Evolutionary conservation across 352 stramenopile species (phyloP).

Genomic region (Pythium dissotocum): DNA sequence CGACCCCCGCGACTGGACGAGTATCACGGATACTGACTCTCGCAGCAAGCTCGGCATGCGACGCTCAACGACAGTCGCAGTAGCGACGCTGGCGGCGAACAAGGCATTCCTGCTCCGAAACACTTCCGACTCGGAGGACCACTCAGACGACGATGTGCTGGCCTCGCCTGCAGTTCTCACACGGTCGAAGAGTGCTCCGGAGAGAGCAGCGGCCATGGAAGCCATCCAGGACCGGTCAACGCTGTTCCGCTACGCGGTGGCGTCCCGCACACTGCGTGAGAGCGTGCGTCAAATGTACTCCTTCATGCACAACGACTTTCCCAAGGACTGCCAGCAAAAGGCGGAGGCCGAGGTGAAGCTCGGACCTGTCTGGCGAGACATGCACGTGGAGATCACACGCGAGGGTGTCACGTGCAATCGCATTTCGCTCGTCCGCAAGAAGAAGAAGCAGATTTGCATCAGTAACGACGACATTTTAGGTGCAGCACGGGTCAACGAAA

Average conservation of each 20-base stretch:
- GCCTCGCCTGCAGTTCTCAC: conserved; percentile 16
- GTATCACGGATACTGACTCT: conserved; percentile 2
- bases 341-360: conserved; percentile 43
- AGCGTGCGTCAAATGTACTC: conserved; percentile 75
- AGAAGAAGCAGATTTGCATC: conserved; percentile 51
- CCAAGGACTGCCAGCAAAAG: conserved; percentile 37
- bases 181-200: conserved; percentile 61
- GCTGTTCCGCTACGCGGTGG: conserved; percentile 59
- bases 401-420: conserved; percentile 58
- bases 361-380: conserved; percentile 52
- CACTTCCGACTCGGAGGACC: conserved; percentile 3
- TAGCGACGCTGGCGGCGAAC: conserved; percentile 26
- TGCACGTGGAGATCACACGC: conserved; percentile 49
- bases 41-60: conserved; percentile 35
- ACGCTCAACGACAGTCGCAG: conserved; percentile 53
- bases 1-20: background rate
- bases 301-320: conserved; percentile 57
- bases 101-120: conserved; percentile 13
- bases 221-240: conserved; percentile 60
- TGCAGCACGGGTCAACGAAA: conserved; percentile 24
- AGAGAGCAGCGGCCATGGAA: conserved; percentile 51
- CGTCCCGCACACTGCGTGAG: conserved; percentile 53
- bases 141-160: conserved; percentile 15
- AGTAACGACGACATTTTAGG: conserved; percentile 58
- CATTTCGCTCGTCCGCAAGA: conserved; percentile 64